Evolutionary conservation across 768 basidiomycete genomes (phyloP), one percentile per base, ranked within the genome.

Genomic region (Xanthoconium stramineum): DNA sequence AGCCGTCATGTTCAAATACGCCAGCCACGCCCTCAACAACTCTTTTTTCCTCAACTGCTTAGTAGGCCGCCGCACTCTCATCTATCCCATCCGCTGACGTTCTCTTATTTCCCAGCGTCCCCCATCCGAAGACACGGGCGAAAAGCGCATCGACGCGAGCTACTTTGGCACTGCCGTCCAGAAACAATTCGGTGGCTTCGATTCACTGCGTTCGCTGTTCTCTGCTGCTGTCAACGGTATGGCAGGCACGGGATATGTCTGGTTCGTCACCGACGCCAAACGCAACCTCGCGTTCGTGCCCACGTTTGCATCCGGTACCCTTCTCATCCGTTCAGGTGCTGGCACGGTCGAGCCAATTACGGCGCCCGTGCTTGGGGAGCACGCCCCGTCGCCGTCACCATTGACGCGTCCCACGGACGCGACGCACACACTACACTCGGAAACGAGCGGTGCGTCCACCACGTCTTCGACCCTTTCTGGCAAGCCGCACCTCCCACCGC

Each of bases 21-120:
- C 95, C 5, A 89, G 89, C 60, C 82, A 92, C 46, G 91, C 96
- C 6, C 76, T 98, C 58, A 99, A 98, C 75, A 98, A 97, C 72
- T 85, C 86, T 63, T 98, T 92, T 81, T 98, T 98, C 79, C 80
- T 99, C 30, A 82, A 91, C 61, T 80, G 79, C 55, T 78, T 99
- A 38, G 96, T 98, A 69, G 50, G 93, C 79, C 30, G 13, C 6
- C 20, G 20, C 7, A 2, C 9, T 6, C 19, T 3, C 10, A 15
- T 39, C n/a, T 17, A 20, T 39, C 20, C n/a, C 12, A 0, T 28
- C 6, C n/a, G n/a, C n/a, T n/a, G n/a, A n/a, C n/a, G n/a, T n/a
- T 30, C 24, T 15, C 28, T 7, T 19, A 17, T 15, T 44, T 24
- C 19, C 17, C 43, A 76, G 76, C 69, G 65, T 55, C 73, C 75